A percentile compares a stretch with the other conserved stretches of the same genome.
Conservation (phyloP, 768 basidiomycete species). For the Favolaschia claudopus region DNA sequence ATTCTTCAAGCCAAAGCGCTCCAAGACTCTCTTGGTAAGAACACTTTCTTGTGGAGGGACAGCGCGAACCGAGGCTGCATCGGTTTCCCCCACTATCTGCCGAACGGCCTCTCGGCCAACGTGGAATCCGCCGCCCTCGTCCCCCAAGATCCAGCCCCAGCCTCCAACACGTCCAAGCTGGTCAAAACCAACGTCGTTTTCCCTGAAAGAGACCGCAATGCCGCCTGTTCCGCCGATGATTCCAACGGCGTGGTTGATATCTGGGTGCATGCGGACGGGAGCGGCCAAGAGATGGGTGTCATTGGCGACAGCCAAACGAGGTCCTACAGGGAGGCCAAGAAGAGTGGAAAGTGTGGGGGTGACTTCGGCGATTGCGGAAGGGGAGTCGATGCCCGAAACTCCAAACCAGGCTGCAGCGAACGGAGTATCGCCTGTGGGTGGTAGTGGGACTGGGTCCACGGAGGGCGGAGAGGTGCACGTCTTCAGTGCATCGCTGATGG, state of each 20-base stretch:
- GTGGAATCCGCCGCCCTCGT: constrained; percentile 84
- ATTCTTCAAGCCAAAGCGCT: constrained; percentile 60
- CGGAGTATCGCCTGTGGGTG: constrained; percentile 41
- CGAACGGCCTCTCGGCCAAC: constrained; percentile 81
- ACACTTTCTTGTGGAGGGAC: constrained; percentile 39
- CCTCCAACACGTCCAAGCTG: constrained; percentile 79
- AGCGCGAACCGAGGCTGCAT: constrained; percentile 53
- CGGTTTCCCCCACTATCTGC: constrained; percentile 65
- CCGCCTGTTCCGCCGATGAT: constrained; percentile 87
- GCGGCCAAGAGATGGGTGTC: constrained; percentile 88
- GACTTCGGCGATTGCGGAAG: constrained; percentile 64
- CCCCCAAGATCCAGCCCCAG: constrained; percentile 87
- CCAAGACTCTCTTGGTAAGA: constrained; percentile 58
- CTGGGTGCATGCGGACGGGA: constrained; percentile 68
- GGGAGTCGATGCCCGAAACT: constrained; percentile 82
- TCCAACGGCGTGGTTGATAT: constrained; percentile 69
- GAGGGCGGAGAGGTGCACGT: constrained; percentile 47
- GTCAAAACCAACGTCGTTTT: constrained; percentile 49
- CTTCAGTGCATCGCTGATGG: constrained; percentile 63
- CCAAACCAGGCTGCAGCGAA: constrained; percentile 86
- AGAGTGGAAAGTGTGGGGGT: constrained; percentile 62
- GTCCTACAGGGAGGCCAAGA: constrained; percentile 63
- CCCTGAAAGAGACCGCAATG: constrained; percentile 71
- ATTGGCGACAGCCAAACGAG: constrained; percentile 71
- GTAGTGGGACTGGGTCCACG: constrained; percentile 44